phyloP scores from a whole-genome alignment of 2,329 filamentous ascomycete genomes.

The Fusarium nanum region DNA sequence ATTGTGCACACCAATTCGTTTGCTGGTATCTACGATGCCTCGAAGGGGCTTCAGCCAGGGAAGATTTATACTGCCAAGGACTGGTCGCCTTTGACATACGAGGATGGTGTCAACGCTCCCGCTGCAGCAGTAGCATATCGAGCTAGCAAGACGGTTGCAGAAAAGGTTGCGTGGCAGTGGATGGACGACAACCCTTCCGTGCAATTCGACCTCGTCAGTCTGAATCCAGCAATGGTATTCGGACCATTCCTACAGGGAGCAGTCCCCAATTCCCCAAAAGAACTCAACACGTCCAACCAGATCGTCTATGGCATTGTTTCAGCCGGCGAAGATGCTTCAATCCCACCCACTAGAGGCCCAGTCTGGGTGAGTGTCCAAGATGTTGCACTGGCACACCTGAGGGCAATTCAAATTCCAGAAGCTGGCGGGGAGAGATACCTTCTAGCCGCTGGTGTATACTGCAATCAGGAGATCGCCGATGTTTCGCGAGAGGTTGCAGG shows the following conservation, averaged over 20 bases:
- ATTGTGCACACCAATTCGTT: constrained; percentile 18
- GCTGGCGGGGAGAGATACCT: constrained; percentile 12
- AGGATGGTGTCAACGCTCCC: constrained; percentile 7
- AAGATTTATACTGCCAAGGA: constrained; percentile 7
- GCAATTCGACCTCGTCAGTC: background rate
- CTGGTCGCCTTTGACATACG: constrained; percentile 9
- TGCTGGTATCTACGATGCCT: constrained; percentile 15
- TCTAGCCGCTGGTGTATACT: constrained; percentile 5
- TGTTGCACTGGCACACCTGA: constrained; percentile 7
- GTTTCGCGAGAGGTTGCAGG: background rate
- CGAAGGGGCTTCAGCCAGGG: background rate
- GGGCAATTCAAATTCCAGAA: constrained; percentile 5
- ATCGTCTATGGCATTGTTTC: constrained; percentile 3
- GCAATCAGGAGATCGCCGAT: constrained; percentile 12
- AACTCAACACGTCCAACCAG: constrained; percentile 16
- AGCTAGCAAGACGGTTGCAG: constrained; percentile 8
- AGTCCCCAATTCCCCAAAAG: background rate
- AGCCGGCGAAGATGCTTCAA: background rate
- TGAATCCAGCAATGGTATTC: constrained; percentile 18
- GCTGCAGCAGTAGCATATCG: constrained; percentile 6
- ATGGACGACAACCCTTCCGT: background rate
- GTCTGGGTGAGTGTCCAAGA: constrained; percentile 14
- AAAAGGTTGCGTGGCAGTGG: constrained; percentile 15
- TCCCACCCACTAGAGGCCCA: background rate
- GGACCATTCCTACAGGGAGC: constrained; percentile 5